phyloP scores from a whole-genome alignment of 371 early-diverging fungal genomes.

The Mucor velutinosus region DNA sequence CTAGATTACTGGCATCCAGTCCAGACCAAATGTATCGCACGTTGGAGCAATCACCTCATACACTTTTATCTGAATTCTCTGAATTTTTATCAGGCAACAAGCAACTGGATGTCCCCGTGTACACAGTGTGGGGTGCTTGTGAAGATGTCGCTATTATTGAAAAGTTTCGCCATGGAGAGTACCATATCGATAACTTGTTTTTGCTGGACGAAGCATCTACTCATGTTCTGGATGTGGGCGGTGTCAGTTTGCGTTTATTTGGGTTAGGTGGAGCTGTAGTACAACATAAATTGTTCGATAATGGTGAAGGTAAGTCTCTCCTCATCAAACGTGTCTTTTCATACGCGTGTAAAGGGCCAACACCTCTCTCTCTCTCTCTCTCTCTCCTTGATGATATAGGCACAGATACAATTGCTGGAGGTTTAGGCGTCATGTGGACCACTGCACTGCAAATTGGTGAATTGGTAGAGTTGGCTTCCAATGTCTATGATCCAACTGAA shows the following conservation, averaged over 20 bases:
- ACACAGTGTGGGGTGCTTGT: constrained; percentile 71
- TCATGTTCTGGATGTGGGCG: constrained; percentile 60
- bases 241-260: constrained; percentile 63
- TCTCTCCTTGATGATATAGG: constrained; percentile 41
- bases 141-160: constrained; percentile 70
- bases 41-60: constrained; percentile 48
- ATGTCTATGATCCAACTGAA: constrained; percentile 57
- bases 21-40: constrained; percentile 51
- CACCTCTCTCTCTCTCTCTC: neutral
- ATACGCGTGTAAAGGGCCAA: too few relatives aligned
- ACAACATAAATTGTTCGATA: constrained; percentile 70
- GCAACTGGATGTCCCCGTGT: constrained; percentile 61
- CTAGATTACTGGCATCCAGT: constrained; percentile 43
- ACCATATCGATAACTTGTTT: constrained; percentile 55
- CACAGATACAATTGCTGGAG: constrained; percentile 67
- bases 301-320: constrained; percentile 58
- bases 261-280: constrained; percentile 71
- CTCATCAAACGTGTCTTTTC: neutral
- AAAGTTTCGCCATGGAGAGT: constrained; percentile 56
- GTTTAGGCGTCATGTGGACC: constrained; percentile 72
- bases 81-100: constrained; percentile 50
- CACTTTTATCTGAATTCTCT: constrained; percentile 62
- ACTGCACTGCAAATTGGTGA: constrained; percentile 71
- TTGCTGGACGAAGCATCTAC: constrained; percentile 64
- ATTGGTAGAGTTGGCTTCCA: constrained; percentile 61